These are phyloP conservation scores for Fusarium praegraminearum DNA, from an alignment of 2,329 filamentous ascomycete species.

Conservation along the genomic window DNA sequence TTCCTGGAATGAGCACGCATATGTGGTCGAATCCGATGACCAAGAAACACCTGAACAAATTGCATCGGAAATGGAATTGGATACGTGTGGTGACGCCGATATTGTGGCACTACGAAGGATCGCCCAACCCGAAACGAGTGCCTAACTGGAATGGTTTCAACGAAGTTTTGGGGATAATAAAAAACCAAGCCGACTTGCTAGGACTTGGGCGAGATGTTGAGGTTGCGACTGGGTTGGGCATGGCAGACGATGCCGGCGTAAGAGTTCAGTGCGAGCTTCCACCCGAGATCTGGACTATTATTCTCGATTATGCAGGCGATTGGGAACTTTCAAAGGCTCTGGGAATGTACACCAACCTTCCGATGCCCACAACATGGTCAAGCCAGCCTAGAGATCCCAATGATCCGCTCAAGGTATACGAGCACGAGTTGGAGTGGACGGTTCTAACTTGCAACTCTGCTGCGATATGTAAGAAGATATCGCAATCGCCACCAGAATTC, in stretches of 20 bases:
- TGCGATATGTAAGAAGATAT: conserved; percentile 80
- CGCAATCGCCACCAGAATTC: conserved; percentile 76
- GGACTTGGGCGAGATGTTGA: conserved; percentile 79
- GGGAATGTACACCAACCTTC: conserved; percentile 82
- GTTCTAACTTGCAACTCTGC: conserved; percentile 78
- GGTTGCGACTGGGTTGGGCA: conserved; percentile 58
- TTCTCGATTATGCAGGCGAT: conserved; percentile 85
- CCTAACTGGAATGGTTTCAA: conserved; percentile 74
- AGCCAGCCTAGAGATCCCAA: conserved; percentile 68
- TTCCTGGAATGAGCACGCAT: conserved; percentile 88
- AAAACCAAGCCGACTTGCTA: conserved; percentile 81
- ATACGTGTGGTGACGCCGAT: conserved; percentile 84
- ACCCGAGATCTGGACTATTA: conserved; percentile 88
- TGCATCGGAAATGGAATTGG: conserved; percentile 88
- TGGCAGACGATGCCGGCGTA: conserved; percentile 51
- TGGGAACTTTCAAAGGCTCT: conserved; percentile 91
- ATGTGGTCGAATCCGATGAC: conserved; percentile 95
- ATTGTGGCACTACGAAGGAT: conserved; percentile 79
- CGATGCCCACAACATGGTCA: conserved; percentile 77
- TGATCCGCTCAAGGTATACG: conserved; percentile 76
- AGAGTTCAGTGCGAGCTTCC: conserved; percentile 69
- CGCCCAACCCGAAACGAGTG: conserved; percentile 62
- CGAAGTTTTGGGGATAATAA: conserved; percentile 78
- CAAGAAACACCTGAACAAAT: conserved; percentile 86
- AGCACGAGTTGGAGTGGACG: conserved; percentile 85